These are phyloP conservation scores for Brassica nigra DNA, from an alignment of 345 rosid species.

Conservation along the genomic window DNA sequence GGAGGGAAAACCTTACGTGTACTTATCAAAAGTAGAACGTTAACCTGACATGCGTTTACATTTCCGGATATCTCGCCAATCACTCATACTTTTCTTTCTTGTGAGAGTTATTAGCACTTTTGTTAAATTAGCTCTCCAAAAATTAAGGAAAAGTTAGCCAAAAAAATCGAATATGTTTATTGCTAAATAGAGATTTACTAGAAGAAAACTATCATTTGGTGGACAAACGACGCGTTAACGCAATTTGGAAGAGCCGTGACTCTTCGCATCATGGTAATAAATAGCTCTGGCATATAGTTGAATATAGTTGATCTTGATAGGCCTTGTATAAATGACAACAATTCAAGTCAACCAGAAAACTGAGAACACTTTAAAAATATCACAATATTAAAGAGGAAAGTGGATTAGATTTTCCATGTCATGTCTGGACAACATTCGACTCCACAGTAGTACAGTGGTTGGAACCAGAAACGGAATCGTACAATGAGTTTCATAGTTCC, in stretches of 20 bases:
- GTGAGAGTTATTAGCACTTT: constrained; percentile 1
- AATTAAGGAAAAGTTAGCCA: constrained; percentile 21
- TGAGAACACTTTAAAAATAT: constrained; percentile 9
- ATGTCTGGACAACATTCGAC: constrained; percentile 28
- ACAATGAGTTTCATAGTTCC: neutral
- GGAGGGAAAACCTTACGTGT: constrained; percentile 17
- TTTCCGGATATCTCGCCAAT: constrained; percentile 31
- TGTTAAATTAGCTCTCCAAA: constrained; percentile 18
- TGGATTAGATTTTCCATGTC: constrained; percentile 34
- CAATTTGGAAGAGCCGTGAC: constrained; percentile 23
- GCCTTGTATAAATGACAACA: constrained; percentile 21
- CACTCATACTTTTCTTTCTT: constrained; percentile 13
- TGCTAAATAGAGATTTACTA: constrained; percentile 6
- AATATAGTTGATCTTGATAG: constrained; percentile 27
- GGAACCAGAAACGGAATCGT: neutral
- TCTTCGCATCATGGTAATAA: constrained; percentile 23
- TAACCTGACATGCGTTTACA: constrained; percentile 27
- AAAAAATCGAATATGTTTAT: neutral
- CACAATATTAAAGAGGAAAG: constrained; percentile 12
- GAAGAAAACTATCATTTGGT: constrained; percentile 17
- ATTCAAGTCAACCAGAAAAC: neutral
- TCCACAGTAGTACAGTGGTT: neutral
- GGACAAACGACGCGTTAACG: constrained; percentile 26
- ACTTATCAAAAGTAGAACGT: constrained; percentile 26
- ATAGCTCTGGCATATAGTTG: constrained; percentile 4